Evolutionary conservation across 1,139 yeast genomes (phyloP).

Genomic region (Blastobotrys malaysiensis): DNA sequence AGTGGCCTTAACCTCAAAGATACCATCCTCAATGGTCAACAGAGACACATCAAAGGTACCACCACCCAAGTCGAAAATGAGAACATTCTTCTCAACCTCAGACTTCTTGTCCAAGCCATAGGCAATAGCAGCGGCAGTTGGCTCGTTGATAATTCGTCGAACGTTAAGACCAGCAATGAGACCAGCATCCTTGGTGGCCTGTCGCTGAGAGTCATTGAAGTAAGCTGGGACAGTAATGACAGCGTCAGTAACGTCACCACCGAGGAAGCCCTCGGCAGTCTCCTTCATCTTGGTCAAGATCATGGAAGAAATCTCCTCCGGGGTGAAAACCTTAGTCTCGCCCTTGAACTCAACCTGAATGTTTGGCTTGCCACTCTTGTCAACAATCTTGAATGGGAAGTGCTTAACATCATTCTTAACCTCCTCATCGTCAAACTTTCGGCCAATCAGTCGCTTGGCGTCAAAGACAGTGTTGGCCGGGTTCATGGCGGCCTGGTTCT

Average conservation of each 20-base stretch:
- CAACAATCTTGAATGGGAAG: constrained; percentile 92
- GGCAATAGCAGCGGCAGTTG: constrained; percentile 98
- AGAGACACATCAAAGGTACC: constrained; percentile 86
- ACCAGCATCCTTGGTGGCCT: constrained; percentile 98
- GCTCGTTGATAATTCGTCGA: constrained; percentile 95
- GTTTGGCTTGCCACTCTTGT: constrained; percentile 80
- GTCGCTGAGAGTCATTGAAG: constrained; percentile 97
- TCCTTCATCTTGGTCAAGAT: constrained; percentile 94
- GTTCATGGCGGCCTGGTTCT: constrained; percentile 97
- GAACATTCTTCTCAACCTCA: constrained; percentile 63
- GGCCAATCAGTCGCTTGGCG: constrained; percentile 95
- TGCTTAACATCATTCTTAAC: constrained; percentile 92
- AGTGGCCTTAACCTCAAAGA: constrained; percentile 81
- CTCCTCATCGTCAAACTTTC: constrained; percentile 80
- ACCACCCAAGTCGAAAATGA: constrained; percentile 85
- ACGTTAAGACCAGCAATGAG: constrained; percentile 95
- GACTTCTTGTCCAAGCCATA: constrained; percentile 82
- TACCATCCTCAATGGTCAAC: constrained; percentile 81
- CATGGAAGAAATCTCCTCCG: constrained; percentile 97
- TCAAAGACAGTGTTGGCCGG: constrained; percentile 94
- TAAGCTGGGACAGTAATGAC: constrained; percentile 98
- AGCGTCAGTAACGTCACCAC: constrained; percentile 79
- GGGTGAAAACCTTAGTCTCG: constrained; percentile 89
- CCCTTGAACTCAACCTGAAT: constrained; percentile 92
- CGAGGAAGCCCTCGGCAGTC: constrained; percentile 89